Evolutionary conservation across 768 basidiomycete species (phyloP).

Genomic region (Pleurotus tuber-regium): DNA sequence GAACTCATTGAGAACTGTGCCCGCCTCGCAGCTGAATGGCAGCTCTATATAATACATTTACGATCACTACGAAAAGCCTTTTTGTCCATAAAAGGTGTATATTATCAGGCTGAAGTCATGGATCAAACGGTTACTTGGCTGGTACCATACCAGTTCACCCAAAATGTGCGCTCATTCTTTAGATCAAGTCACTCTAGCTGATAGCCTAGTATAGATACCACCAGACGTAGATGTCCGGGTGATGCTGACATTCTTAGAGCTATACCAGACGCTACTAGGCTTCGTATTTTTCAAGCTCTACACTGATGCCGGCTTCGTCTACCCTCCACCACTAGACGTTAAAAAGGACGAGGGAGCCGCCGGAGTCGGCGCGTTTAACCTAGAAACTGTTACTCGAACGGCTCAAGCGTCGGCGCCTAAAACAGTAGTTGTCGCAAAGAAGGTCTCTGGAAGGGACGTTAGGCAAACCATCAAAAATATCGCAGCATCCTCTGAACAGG

Average conservation of each 20-base stretch:
- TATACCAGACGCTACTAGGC: slow-evolving; percentile 94
- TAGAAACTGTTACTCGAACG: slow-evolving; percentile 49
- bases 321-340: slow-evolving; percentile 89
- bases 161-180: slow-evolving; percentile 57
- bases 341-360: slow-evolving; percentile 83
- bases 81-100: slow-evolving; percentile 96
- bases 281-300: slow-evolving; percentile 99
- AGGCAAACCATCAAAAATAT: slow-evolving; percentile 63
- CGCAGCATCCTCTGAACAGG: slow-evolving; percentile 22
- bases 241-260: slow-evolving; percentile 95
- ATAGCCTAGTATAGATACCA: slow-evolving; percentile 65
- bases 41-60: slow-evolving; percentile 90
- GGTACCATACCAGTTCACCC: slow-evolving; percentile 96
- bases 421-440: slow-evolving; percentile 40
- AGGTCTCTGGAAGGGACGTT: slow-evolving; percentile 50
- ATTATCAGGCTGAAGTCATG: slow-evolving; percentile 95
- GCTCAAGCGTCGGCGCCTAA: slow-evolving; percentile 37
- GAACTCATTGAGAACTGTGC: slow-evolving; percentile 89
- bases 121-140: slow-evolving; percentile 95
- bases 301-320: slow-evolving; percentile 87
- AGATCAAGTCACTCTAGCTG: not conserved
- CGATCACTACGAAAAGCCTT: slow-evolving; percentile 85
- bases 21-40: slow-evolving; percentile 92
- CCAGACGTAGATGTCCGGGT: slow-evolving; percentile 96
- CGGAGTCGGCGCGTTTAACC: slow-evolving; percentile 82